Evolutionary conservation across 805 yeast genomes (phyloP), one percentile per base, ranked within the genome.

Genomic region (Candida dajiaensis): DNA sequence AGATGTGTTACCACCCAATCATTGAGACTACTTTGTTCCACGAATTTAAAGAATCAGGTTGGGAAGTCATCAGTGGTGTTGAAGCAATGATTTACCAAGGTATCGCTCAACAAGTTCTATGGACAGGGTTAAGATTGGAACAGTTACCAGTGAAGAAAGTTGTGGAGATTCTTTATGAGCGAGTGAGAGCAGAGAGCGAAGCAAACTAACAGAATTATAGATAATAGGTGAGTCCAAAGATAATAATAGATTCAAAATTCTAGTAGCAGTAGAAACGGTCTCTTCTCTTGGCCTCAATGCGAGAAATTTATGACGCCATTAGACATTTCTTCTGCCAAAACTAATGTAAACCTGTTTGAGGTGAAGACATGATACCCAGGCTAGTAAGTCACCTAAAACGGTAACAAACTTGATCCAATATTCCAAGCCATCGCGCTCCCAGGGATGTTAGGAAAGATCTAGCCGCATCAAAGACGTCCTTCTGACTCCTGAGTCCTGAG

Each of bases 81-180:
- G 62, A 57, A 43, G 59, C 62, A 9, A 57, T 57, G 62, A 57
- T 57, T 11, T 53, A 57, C 42, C 60, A 56, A 23, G 60, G 60
- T 20, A 45, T 57, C 26, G 62, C 59, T 9, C 62, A 57, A 35
- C 60, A 57, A 23, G 50, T 51, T 1, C 38, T 57, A 10, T 57
- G 60, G 62, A 57, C 60, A 11, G 60, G 60, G 4, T 43, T 43
- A n/a, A 45, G 51, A 13, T 38, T 55, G 15, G 50, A 50, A 0
- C 21, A 55, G n/a, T 33, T 57, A 7, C 62, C 62, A 15, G 48
- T 47, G 12, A 48, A 53, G 19, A 31, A 51, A 33, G 52, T 51
- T 31, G 44, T 44, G 8, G 21, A 42, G 29, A 41, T 35, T 3
- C 31, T 49, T 20, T 49, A 49, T 40, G 41, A 44, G 2, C 29